Percentiles rank a stretch among this genome's conserved stretches.
Conservation (phyloP, 371 early-diverging fungal species). For the Mortierella sp. region DNA sequence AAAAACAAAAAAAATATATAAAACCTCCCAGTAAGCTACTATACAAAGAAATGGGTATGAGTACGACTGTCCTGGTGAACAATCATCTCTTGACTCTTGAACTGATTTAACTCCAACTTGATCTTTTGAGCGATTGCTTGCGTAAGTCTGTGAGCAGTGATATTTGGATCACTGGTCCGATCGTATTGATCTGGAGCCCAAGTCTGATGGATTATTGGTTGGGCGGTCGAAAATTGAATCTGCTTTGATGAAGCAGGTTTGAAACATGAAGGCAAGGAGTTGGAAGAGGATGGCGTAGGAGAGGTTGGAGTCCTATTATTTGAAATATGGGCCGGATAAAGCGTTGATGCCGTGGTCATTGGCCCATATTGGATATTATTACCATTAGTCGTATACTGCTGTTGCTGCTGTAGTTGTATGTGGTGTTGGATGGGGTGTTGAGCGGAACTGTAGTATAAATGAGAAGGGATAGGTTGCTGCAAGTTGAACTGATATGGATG, state of each 20-base stretch:
- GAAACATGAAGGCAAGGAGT: not conserved
- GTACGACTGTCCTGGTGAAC: conserved; percentile 80
- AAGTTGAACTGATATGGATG: not conserved
- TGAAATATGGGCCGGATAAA: not conserved
- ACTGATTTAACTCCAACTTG: conserved; percentile 83
- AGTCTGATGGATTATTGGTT: conserved; percentile 72
- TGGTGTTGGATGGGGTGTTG: conserved; percentile 3
- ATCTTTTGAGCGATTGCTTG: conserved; percentile 78
- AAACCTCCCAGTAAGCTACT: too few relatives aligned
- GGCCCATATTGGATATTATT: conserved; percentile 5
- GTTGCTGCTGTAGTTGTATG: conserved; percentile 7
- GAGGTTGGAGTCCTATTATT: not conserved
- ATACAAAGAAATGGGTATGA: conserved; percentile 79
- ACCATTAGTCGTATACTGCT: not conserved
- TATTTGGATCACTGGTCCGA: conserved; percentile 72
- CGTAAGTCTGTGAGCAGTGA: conserved; percentile 74
- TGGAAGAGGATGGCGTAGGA: not conserved
- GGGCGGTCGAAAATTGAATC: conserved; percentile 12
- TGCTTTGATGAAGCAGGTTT: conserved; percentile 2
- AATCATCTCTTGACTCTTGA: conserved; percentile 80
- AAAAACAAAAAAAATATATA: too few relatives aligned
- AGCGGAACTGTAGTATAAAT: conserved; percentile 11
- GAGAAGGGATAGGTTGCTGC: conserved; percentile 19
- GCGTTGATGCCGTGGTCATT: not conserved
- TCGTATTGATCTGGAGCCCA: conserved; percentile 78